Evolutionary conservation across 208 protist species (phyloP), one percentile per base, ranked within the genome.

Genomic region (Leptomonas pyrrhocoris): DNA sequence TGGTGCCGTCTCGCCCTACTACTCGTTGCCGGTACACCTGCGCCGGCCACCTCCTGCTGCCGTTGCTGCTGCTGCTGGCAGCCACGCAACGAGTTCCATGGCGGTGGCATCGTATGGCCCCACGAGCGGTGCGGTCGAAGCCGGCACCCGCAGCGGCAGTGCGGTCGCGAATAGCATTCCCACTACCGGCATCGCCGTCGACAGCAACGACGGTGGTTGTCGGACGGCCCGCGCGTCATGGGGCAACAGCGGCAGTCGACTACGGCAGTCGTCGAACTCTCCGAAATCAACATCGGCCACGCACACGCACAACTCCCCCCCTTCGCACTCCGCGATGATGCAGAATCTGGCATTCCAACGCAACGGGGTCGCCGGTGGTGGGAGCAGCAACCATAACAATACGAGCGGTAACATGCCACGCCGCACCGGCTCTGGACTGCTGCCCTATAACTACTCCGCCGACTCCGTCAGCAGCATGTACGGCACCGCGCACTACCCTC

Each of bases 391-490:
- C 34, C 18, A 57, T 30, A 57, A 59, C 54, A 31, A 56, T 28
- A 56, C 50, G 12, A 36, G 56, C 56, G 23, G 56, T 18, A 42
- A 12, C 16, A 59, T 2, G 8, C 61, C 59, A 30, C 70, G 68
- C 27, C 60, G 65, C 28, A 56, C 64, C 18, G 58, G 46, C 49
- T 77, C 72, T 31, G 72, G 72, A 1, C 45, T 73, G 25, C 58
- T 83, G 28, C 78, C 78, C 25, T 79, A 79, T 64, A 83, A 57
- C 40, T 79, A 79, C 54, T 83, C 78, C 27, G 61, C 38, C 19
- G 78, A 83, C 60, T 83, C 78, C 19, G 78, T 83, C 28, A 72
- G 68, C 46, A 71, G 62, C 63, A 60, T 79, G 73, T 78, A 76
- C 34, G 78, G 78, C 50, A 83, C 68, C n/a, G 73, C 75, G 45